A percentile compares a stretch with the other conserved stretches of the same genome.
phyloP scores from a whole-genome alignment of 1,284 basidiomycete species.

The Cutaneotrichosporon dermatis region DNA sequence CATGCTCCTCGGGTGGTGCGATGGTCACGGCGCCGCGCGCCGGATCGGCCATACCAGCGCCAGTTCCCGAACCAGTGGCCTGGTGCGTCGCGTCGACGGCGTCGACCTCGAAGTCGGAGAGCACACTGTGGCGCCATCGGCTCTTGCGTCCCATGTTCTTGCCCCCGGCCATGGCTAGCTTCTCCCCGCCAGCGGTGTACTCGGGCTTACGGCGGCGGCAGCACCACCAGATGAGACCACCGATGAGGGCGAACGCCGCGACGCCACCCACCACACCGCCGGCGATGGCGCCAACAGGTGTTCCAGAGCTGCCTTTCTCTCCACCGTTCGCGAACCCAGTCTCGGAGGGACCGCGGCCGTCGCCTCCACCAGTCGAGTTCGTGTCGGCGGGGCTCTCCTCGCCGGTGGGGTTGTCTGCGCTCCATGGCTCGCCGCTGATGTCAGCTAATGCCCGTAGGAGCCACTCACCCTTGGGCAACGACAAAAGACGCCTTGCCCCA shows the following conservation, averaged over 20 bases:
- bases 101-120: neutral
- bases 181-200: neutral
- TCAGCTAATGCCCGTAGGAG: neutral
- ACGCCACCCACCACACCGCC: neutral
- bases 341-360: neutral
- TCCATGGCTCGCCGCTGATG: neutral
- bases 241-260: neutral
- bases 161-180: neutral
- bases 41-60: neutral
- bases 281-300: neutral
- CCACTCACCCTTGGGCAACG: neutral
- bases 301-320: neutral
- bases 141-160: neutral
- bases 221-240: neutral
- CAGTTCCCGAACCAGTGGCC: neutral
- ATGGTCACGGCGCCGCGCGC: neutral
- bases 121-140: neutral
- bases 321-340: neutral
- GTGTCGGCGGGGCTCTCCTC: too few species aligned
- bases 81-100: neutral
- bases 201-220: neutral
- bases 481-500: neutral
- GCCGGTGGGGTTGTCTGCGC: too few species aligned
- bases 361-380: too few species aligned
- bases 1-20: neutral